Evolutionary conservation across 305 asterid species (phyloP).

Genomic region (Ajuga reptans): DNA sequence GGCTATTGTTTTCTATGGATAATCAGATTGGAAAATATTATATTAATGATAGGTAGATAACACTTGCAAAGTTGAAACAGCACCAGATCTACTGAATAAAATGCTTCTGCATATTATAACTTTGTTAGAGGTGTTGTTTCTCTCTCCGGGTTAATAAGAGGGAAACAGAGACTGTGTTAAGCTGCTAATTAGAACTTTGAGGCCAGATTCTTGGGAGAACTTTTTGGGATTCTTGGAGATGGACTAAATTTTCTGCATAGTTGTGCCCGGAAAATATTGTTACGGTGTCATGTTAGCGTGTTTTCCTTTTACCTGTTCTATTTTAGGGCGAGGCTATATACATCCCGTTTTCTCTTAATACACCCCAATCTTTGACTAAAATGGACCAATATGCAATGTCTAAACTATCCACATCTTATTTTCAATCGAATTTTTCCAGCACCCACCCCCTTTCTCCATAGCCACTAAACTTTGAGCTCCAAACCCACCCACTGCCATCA

Average conservation of each 20-base stretch:
- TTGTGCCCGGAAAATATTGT: too few species aligned
- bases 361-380: too few species aligned
- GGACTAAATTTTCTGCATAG: not conserved
- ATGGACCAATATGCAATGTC: too few species aligned
- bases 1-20: not conserved
- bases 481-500: too few species aligned
- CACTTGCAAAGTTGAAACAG: not conserved
- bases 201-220: not conserved
- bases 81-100: slow-evolving; percentile 11
- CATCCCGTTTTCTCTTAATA: too few species aligned
- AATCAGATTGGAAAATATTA: not conserved
- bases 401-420: too few species aligned
- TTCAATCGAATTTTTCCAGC: too few species aligned
- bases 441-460: too few species aligned
- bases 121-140: not conserved
- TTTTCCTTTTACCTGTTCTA: too few species aligned
- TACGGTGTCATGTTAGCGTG: too few species aligned
- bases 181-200: slow-evolving; percentile 1
- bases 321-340: too few species aligned
- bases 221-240: not conserved
- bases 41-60: not conserved
- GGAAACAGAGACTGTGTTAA: not conserved
- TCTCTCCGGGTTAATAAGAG: not conserved
- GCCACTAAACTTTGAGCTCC: too few species aligned
- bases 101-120: not conserved